Percentiles rank a stretch among this genome's conserved stretches.
Evolutionary conservation across 108 stramenopile genomes (phyloP).

Genomic region (Nitzschia putrida): DNA sequence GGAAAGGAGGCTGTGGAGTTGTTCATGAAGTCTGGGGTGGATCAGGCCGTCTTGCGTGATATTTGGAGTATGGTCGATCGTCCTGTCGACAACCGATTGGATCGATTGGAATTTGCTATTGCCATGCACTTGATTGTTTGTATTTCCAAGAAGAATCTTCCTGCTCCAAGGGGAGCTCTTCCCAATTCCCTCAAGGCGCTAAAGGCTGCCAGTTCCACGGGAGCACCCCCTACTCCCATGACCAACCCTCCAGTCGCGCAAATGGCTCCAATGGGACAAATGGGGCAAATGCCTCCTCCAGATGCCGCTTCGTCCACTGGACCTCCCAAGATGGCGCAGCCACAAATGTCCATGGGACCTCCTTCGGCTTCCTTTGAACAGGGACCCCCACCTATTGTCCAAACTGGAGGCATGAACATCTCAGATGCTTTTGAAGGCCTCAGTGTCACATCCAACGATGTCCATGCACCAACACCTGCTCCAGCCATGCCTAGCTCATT

Average conservation of each 20-base stretch:
- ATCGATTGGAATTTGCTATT: constrained; percentile 86
- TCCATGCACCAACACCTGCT: neutral
- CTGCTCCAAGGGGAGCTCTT: constrained; percentile 52
- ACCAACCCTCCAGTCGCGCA: neutral
- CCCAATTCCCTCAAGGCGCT: constrained; percentile 65
- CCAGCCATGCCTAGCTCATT: neutral
- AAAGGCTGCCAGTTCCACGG: constrained; percentile 30
- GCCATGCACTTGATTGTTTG: constrained; percentile 98
- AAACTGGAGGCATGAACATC: constrained; percentile 59
- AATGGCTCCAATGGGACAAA: constrained; percentile 7
- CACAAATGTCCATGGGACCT: neutral
- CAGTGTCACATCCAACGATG: constrained; percentile 9
- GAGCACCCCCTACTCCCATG: neutral
- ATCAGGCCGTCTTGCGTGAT: constrained; percentile 38
- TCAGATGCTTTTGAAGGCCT: constrained; percentile 86
- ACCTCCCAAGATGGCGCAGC: constrained; percentile 24
- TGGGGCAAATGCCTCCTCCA: constrained; percentile 13
- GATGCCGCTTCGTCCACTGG: constrained; percentile 10
- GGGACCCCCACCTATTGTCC: constrained; percentile 41
- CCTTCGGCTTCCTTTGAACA: constrained; percentile 13
- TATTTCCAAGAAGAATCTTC: constrained; percentile 81
- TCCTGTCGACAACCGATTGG: constrained; percentile 88
- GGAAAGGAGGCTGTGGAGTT: constrained; percentile 88
- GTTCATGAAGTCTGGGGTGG: constrained; percentile 81
- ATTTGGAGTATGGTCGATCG: constrained; percentile 91